Evolutionary conservation across 1,139 yeast species (phyloP), one percentile per base, ranked within the genome.

Genomic region (Sugiyamaella xylanicola): DNA sequence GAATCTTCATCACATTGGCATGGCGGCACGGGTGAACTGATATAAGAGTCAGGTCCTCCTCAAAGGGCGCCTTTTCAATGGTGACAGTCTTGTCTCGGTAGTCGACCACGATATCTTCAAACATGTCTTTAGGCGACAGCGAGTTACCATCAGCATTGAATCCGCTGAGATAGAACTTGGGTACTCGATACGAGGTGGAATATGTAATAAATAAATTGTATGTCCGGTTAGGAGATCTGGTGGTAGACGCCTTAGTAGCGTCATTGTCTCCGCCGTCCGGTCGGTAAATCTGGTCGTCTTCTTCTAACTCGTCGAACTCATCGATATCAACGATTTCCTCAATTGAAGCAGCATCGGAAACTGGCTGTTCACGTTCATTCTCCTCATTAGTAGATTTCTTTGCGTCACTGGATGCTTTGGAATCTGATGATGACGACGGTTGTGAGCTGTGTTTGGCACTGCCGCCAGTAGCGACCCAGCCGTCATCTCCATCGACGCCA

Each of bases 21-120:
- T 93, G 99, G 62, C 86, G 85, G 70, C 99, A 93, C 1, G 99
- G 99, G 69, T 93, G 99, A 53, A 93, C 92, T 7, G 96, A 89
- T 5, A 95, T 92, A 19, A 95, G 80, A 0, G 95, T 87, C 37
- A 93, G 82, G 67, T 85, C 84, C 54, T 81, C 82, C 55, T 85
- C 78, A 64, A 92, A 92, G 3, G 99, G 99, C 5, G 96, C 85
- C 61, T 82, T 84, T 71, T 93, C 99, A 60, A 93, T 92, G 0
- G 99, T 93, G 29, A 95, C 99, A 0, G 99, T 95, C 72, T 93
- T 93, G 67, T 92, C 92, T 67, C 93, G 83, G 72, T 93, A 93
- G 70, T 93, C 99, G 37, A 86, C 82, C 9, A 92, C 83, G 52
- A 93, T 90, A 69, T 93, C 99, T 66, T 92, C 95, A 74, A 91